Base-by-base conservation (phyloP, 2,329 filamentous ascomycete genomes). In the Acrodontium crateriforme region DNA sequence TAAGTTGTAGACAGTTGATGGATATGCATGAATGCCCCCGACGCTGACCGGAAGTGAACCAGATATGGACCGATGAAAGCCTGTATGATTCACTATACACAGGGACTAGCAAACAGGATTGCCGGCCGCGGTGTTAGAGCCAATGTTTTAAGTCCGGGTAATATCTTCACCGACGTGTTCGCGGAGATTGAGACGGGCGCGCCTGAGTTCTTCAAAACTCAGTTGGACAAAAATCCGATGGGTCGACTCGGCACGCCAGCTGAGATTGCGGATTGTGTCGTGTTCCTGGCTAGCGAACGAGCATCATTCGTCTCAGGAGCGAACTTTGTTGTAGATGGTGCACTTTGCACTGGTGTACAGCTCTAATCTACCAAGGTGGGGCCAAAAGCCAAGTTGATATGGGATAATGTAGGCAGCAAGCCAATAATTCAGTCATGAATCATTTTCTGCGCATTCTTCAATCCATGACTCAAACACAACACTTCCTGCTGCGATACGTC, bases 391-490 rank as follows among this genome's bases (percentile, higher is more conserved):
- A n/a, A n/a, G n/a, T n/a, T n/a, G n/a, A n/a, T n/a, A n/a, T n/a
- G n/a, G n/a, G n/a, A n/a, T n/a, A n/a, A n/a, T n/a, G n/a, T n/a
- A n/a, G n/a, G n/a, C n/a, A n/a, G n/a, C n/a, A n/a, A n/a, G n/a
- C n/a, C n/a, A n/a, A n/a, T n/a, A n/a, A n/a, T n/a, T n/a, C n/a
- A 26, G 14, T 15, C 5, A 11, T 15, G 14, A 5, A 17, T 16
- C 21, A 3, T 8, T 19, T 39, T 31, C 8, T 35, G 30, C n/a
- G 25, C 19, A 4, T 37, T 12, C 45, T 78, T 81, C 76, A 31
- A 79, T 65, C 74, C 74, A 80, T 32, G 74, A 62, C 48, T 80
- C 75, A 44, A 80, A 64, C 14, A 67, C 57, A 47, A 80, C 68
- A 33, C 75, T 71, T 3, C 74, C 75, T 3, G 71, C 67, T 40